A percentile compares a stretch with the other conserved stretches of the same genome.
Evolutionary conservation across 2,329 filamentous ascomycete species (phyloP).

Genomic region (Fusarium sp.): DNA sequence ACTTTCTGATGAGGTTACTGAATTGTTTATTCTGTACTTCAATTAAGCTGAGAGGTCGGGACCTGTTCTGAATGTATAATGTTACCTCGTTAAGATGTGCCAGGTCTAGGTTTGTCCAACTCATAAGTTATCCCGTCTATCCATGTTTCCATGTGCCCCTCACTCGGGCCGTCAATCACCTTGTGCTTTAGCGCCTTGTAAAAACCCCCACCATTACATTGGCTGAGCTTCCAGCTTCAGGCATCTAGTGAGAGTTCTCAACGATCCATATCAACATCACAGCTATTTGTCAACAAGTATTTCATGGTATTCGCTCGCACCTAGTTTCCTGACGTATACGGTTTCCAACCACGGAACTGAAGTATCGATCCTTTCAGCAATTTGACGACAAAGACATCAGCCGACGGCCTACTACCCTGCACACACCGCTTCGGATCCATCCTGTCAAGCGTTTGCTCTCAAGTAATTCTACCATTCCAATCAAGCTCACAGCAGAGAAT

Average conservation of each 20-base stretch:
- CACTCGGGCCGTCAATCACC: conserved; percentile 22
- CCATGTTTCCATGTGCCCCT: conserved; percentile 23
- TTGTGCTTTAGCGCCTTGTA: conserved; percentile 26
- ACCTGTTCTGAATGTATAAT: background rate
- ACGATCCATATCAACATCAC: background rate
- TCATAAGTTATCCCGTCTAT: background rate
- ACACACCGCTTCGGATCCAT: conserved; percentile 39
- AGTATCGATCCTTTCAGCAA: background rate
- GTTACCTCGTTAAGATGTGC: background rate
- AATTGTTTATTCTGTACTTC: background rate
- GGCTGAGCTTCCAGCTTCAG: conserved; percentile 7
- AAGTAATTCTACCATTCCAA: conserved; percentile 47
- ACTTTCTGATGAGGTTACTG: background rate
- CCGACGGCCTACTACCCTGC: conserved; percentile 24
- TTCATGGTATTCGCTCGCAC: background rate
- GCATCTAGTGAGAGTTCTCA: conserved; percentile 3
- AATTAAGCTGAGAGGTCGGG: background rate
- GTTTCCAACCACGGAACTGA: background rate
- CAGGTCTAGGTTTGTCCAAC: conserved; percentile 2
- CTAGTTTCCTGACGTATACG: background rate
- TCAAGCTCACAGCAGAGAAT: conserved; percentile 56
- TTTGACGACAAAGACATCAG: background rate
- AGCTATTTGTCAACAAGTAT: background rate
- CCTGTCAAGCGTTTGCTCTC: conserved; percentile 22
- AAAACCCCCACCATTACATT: conserved; percentile 25